These are phyloP conservation scores for Xylariales sp. DNA, from an alignment of 2,329 filamentous ascomycete genomes.

Conservation along the genomic window DNA sequence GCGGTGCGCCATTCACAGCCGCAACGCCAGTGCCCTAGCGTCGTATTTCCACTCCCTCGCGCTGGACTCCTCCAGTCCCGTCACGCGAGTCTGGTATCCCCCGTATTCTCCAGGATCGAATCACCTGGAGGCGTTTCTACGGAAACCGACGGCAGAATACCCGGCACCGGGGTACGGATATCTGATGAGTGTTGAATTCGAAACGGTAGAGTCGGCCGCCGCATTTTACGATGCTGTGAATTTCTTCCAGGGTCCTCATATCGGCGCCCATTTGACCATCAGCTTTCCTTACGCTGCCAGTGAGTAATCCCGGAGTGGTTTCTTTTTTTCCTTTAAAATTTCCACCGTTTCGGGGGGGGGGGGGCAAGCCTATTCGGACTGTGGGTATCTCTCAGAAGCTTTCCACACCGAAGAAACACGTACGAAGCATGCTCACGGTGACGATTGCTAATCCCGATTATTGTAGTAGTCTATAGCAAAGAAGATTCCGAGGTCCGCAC, in stretches of 20 bases:
- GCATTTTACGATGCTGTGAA: conserved; percentile 63
- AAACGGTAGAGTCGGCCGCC: conserved; percentile 52
- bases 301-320: not conserved
- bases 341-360: too few relatives aligned
- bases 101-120: conserved; percentile 42
- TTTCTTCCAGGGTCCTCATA: conserved; percentile 64
- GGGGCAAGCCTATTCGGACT: not conserved
- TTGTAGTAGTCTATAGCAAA: conserved; percentile 55
- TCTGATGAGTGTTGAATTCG: conserved; percentile 64
- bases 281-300: conserved; percentile 59
- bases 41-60: conserved; percentile 52
- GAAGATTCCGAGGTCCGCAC: conserved; percentile 54
- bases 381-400: not conserved
- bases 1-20: conserved; percentile 55
- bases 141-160: conserved; percentile 57
- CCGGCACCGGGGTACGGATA: conserved; percentile 65
- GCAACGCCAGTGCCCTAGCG: conserved; percentile 58
- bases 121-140: conserved; percentile 47
- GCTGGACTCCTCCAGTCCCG: conserved; percentile 49
- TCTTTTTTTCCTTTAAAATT: not conserved
- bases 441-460: not conserved
- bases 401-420: not conserved
- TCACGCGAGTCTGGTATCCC: conserved; percentile 60
- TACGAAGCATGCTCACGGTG: not conserved
- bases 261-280: conserved; percentile 65